Percentiles rank a stretch among this genome's conserved stretches.
Conservation (phyloP, 192 early-diverging fungal genomes). For the Obelidium mucronatum region DNA sequence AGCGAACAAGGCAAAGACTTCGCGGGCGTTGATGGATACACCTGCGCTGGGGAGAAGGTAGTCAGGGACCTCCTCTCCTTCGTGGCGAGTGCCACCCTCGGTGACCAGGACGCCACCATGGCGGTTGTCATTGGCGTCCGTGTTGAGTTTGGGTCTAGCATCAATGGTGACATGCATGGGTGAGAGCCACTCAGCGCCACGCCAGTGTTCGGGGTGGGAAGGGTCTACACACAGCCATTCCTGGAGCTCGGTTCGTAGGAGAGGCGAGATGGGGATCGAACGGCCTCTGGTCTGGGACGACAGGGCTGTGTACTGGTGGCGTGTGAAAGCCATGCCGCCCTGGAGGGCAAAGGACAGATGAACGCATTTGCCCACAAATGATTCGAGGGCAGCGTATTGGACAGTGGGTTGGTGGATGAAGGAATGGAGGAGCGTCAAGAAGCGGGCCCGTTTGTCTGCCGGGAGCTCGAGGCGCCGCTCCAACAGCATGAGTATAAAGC, state of each 20-base stretch:
- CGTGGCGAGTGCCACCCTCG: background rate
- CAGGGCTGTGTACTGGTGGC: background rate
- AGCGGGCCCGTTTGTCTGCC: background rate
- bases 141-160: slow-evolving; percentile 1
- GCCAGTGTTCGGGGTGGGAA: background rate
- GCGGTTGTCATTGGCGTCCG: background rate
- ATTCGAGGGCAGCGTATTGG: background rate
- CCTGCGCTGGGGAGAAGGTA: background rate
- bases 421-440: background rate
- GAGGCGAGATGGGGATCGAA: background rate
- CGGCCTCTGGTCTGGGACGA: background rate
- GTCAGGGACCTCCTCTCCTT: slow-evolving; percentile 7
- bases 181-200: slow-evolving; percentile 15
- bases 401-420: background rate
- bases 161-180: background rate
- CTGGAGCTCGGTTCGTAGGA: background rate
- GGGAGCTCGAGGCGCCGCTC: background rate
- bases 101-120: background rate
- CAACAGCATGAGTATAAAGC: background rate
- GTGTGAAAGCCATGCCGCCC: background rate
- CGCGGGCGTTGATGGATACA: background rate
- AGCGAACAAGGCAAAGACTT: background rate
- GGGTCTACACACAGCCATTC: slow-evolving; percentile 12
- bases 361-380: background rate
- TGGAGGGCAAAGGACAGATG: slow-evolving; percentile 15